Evolutionary conservation across 495 filamentous ascomycete species (phyloP).

Genomic region (Penicillium flavigenum): DNA sequence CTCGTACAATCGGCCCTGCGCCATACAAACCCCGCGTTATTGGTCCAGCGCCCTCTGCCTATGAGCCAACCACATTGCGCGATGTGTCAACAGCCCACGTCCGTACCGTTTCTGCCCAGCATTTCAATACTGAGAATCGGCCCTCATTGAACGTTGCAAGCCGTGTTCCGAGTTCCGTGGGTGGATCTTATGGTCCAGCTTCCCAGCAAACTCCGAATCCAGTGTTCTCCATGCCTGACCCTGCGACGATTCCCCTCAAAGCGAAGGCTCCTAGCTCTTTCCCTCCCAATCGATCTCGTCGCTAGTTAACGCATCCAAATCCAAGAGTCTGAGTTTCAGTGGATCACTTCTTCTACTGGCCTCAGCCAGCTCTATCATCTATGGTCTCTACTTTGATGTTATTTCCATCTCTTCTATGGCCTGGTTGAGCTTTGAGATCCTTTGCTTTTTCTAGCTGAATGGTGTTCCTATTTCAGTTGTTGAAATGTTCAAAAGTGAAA

Average conservation of each 20-base stretch:
- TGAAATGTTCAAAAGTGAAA: background rate
- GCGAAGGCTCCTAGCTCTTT: background rate
- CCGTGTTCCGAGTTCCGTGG: background rate
- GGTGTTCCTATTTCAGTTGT: background rate
- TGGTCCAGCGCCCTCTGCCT: background rate
- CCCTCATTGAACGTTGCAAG: background rate
- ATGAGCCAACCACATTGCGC: background rate
- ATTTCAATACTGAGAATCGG: background rate
- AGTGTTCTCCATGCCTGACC: background rate
- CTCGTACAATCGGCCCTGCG: slow-evolving; percentile 1
- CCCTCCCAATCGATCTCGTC: background rate
- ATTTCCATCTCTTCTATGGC: background rate
- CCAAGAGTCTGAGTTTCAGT: background rate
- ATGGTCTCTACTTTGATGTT: background rate
- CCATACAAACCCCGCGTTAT: background rate
- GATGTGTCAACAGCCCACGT: background rate
- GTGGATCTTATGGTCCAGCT: background rate
- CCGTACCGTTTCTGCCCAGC: background rate
- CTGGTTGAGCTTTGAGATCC: slow-evolving; percentile 1
- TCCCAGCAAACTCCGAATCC: background rate
- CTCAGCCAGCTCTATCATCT: background rate
- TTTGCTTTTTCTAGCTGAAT: background rate
- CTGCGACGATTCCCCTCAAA: background rate
- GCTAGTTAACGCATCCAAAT: background rate
- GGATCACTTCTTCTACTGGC: background rate